Conservation (phyloP, 208 protist genomes). For the Zelonia costaricensis region DNA sequence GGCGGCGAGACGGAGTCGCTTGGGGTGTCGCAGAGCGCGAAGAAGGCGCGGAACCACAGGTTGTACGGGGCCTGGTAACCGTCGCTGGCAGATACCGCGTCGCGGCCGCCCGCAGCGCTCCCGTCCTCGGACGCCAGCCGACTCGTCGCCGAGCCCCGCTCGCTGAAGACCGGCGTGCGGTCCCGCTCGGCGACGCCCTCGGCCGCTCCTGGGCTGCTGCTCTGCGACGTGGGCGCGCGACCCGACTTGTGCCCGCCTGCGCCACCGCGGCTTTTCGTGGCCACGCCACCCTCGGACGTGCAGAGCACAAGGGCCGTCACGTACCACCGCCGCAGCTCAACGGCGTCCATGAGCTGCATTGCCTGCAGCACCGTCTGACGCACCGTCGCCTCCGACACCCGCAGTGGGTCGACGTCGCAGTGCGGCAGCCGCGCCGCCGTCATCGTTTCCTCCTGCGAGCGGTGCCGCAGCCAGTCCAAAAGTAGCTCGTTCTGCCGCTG, state of each 20-base stretch:
- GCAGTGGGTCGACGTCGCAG: constrained; percentile 19
- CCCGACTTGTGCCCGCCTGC: neutral
- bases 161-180: neutral
- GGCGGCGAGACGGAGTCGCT: too few species aligned
- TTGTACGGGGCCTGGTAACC: constrained; percentile 42
- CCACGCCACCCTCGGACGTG: constrained; percentile 3
- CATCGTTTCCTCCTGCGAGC: neutral
- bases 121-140: neutral
- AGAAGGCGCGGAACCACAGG: constrained; percentile 71
- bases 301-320: constrained; percentile 53
- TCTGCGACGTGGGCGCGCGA: too few species aligned
- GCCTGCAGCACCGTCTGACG: constrained; percentile 33
- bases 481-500: constrained; percentile 26
- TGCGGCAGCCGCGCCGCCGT: neutral
- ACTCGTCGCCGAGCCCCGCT: neutral
- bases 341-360: constrained; percentile 48
- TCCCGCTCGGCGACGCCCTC: neutral
- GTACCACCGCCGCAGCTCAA: constrained; percentile 62
- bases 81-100: constrained; percentile 3
- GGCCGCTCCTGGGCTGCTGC: neutral
- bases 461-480: constrained; percentile 27
- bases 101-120: neutral
- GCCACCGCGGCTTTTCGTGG: neutral
- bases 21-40: constrained; percentile 21
- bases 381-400: constrained; percentile 25